Evolutionary conservation across 2,329 filamentous ascomycete genomes (phyloP).

Genomic region (Rhinocladiella similis): DNA sequence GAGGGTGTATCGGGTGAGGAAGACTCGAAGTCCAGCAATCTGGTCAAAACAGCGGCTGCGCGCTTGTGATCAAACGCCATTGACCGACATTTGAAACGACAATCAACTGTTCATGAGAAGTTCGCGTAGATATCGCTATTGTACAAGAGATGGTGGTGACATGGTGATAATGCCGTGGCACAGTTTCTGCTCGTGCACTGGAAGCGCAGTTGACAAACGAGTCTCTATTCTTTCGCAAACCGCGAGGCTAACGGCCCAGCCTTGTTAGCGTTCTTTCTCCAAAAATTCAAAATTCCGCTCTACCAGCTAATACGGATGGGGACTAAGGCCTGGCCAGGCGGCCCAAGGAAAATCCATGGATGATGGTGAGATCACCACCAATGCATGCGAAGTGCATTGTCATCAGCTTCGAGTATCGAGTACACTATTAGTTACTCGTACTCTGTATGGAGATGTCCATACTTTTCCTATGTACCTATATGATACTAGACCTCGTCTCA

Average conservation of each 20-base stretch:
- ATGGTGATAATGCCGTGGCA: not conserved
- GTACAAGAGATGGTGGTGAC: not conserved
- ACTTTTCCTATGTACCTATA: too few relatives aligned
- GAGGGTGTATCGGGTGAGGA: not conserved
- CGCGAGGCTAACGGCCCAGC: not conserved
- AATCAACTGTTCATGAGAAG: not conserved
- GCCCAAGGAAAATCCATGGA: too few relatives aligned
- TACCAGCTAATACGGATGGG: not conserved
- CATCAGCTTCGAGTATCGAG: too few relatives aligned
- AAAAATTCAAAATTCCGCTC: not conserved
- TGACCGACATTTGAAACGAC: not conserved
- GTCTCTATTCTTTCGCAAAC: not conserved
- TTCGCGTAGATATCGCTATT: too few relatives aligned
- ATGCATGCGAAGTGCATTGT: too few relatives aligned
- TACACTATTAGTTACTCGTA: too few relatives aligned
- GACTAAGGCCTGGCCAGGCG: not conserved
- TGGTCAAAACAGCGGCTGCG: slow-evolving; percentile 5
- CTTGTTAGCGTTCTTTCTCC: not conserved
- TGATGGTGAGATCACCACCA: too few relatives aligned
- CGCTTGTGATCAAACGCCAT: slow-evolving; percentile 15
- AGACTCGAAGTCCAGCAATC: not conserved
- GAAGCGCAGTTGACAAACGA: not conserved
- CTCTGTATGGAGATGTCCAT: too few relatives aligned
- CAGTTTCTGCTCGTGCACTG: not conserved
- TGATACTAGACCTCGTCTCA: too few relatives aligned